A percentile compares a stretch with the other conserved stretches of the same genome.
These are phyloP conservation scores for Lactarius deliciosus DNA, from an alignment of 768 basidiomycete species.

Conservation along the genomic window DNA sequence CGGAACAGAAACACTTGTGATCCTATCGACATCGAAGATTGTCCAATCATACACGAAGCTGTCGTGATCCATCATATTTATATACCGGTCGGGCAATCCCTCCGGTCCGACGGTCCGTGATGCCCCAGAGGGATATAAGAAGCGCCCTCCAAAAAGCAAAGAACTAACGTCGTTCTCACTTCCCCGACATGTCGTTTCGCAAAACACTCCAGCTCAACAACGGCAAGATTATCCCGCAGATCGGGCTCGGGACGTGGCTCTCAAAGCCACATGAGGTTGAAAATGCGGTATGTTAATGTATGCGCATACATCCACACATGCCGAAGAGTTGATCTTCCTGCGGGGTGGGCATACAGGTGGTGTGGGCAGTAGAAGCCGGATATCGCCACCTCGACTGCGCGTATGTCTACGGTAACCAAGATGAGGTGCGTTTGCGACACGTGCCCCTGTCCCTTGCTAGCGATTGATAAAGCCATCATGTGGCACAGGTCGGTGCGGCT, in stretches of 20 bases:
- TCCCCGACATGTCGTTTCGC: constrained; percentile 42
- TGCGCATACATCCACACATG: constrained; percentile 3
- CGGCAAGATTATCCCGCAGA: constrained; percentile 62
- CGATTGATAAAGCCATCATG: not conserved
- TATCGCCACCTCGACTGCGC: constrained; percentile 88
- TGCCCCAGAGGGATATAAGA: not conserved
- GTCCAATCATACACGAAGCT: no score
- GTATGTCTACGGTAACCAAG: constrained; percentile 76
- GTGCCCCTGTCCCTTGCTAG: not conserved
- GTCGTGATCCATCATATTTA: no score
- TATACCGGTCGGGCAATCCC: not conserved
- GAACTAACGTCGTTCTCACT: not conserved
- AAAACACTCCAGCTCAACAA: constrained; percentile 44
- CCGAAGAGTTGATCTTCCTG: not conserved
- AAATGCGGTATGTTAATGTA: constrained; percentile 50
- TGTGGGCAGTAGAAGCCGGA: constrained; percentile 68
- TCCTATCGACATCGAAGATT: not conserved
- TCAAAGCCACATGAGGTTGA: constrained; percentile 76
- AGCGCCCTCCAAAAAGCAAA: not conserved
- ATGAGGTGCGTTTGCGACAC: constrained; percentile 44
- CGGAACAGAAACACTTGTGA: not conserved
- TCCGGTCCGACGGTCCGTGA: not conserved
- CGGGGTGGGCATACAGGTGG: constrained; percentile 48
- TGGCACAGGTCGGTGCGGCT: constrained; percentile 54
- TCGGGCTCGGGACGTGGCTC: constrained; percentile 84